Evolutionary conservation across 2,329 filamentous ascomycete genomes (phyloP), one percentile per base, ranked within the genome.

Genomic region (Drechslerella stenobrocha): DNA sequence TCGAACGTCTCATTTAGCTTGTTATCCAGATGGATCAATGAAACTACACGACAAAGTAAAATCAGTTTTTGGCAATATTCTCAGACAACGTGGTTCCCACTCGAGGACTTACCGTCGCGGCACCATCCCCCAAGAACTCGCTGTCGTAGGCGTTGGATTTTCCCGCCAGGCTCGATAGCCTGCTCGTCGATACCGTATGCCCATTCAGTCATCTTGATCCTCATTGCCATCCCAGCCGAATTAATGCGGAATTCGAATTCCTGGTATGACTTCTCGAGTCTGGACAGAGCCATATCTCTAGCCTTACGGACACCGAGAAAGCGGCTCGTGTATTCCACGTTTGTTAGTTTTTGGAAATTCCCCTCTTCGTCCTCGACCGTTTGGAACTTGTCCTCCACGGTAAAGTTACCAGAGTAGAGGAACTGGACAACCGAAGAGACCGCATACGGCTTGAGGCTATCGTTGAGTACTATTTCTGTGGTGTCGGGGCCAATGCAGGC

Each of bases 181-280:
- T 9, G 18, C 5, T 67, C 63, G 15, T 67, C 28, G 1, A 67
- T 18, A 5, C 44, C 40, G 15, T 67, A 67, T n/a, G 52, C 40
- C 55, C 55, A 67, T n/a, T 60, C 47, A 1, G 63, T 67, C 55
- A 67, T 60, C 35, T 60, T 55, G 13, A 60, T 18, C 23, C 63
- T 55, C 50, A 46, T 55, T 3, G 24, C 24, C 30, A 51, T 50
- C 11, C 50, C 63, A n/a, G 9, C 24, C 2, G 30, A 11, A 15
- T 67, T 67, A 4, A 46, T 56, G 3, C 51, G 55, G 24, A 67
- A 67, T 18, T 67, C 63, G 18, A 67, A 60, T 15, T 28, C 34
- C n/a, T 48, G 9, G 23, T 67, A 67, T 5, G 35, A 13, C 20
- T 40, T 23, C n/a, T 67, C 63, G 22, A 67, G 32, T 23, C 44